Base-by-base conservation (phyloP, 2,329 filamentous ascomycete species). In the Diaporthe australafricana region DNA sequence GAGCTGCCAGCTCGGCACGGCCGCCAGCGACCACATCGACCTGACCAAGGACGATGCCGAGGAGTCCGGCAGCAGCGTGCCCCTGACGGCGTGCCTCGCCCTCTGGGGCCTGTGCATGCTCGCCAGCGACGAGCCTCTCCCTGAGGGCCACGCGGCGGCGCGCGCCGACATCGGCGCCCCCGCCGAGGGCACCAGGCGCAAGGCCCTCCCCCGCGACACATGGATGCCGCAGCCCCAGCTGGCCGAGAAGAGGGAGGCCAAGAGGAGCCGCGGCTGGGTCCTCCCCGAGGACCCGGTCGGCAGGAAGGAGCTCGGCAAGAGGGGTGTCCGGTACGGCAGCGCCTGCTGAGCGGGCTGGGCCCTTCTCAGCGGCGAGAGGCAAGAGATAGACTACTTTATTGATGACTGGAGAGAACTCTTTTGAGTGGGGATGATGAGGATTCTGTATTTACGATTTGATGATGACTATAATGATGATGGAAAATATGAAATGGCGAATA, bases 221-320 rank as follows among this genome's bases (percentile, higher is more conserved):
- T 95, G 93, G 93, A 94, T 95, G 83, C 92, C 93, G 12, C 90
- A 86, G 83, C 90, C 90, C 65, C 93, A 91, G 84, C 86, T 89
- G 76, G 91, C 87, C 40, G 92, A 93, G 88, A 96, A 93, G 90
- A 84, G 90, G 71, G 91, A 93, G 82, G 91, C 92, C 25, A 95
- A 94, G 88, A 83, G 92, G 27, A 86, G 89, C 2, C 83, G 93
- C 38, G 93, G 93, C 0, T 95, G 93, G 93, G 88, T 94, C 0
- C 88, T 90, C 83, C 93, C 93, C 1, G 92, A 95, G 77, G 93
- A 95, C 77, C 86, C 90, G 3, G 85, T 95, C 14, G 90, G 91
- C 11, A 86, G 92, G 77, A 91, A 93, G 82, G 93, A 95, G 83
- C 85, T 92, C 67, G 91, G 91, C 6, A 91, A 89, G 84, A 85